phyloP scores from a whole-genome alignment of 2,329 filamentous ascomycete species.

The Penicillium psychrosexuale region DNA sequence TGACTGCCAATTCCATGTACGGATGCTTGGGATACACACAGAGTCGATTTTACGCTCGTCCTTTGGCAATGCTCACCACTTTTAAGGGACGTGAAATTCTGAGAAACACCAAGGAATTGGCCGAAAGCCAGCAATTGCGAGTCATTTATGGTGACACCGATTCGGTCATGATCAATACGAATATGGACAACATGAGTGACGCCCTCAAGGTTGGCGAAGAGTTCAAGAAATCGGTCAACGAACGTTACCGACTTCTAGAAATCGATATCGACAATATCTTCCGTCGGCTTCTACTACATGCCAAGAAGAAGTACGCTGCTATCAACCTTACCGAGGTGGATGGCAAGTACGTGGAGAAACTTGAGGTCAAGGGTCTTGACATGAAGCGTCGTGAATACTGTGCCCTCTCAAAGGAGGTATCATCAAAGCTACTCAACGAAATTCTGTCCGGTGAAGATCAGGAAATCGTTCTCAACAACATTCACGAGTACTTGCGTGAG shows the following conservation, averaged over 20 bases:
- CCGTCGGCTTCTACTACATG: conserved; percentile 84
- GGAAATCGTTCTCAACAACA: conserved; percentile 79
- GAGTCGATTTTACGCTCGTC: conserved; percentile 94
- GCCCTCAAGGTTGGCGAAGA: conserved; percentile 88
- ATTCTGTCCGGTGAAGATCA: conserved; percentile 91
- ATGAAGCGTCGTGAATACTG: conserved; percentile 99
- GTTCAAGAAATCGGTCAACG: conserved; percentile 93
- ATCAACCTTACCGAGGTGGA: conserved; percentile 88
- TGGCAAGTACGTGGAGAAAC: conserved; percentile 86
- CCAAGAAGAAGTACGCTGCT: conserved; percentile 99
- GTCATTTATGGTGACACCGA: conserved; percentile 99
- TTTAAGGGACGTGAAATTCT: conserved; percentile 98
- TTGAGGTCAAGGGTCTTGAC: conserved; percentile 97
- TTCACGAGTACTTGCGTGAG: conserved; percentile 89
- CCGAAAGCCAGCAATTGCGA: conserved; percentile 83
- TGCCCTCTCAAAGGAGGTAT: conserved; percentile 90
- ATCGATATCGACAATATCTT: conserved; percentile 99
- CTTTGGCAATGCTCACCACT: conserved; percentile 90
- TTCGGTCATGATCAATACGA: conserved; percentile 99
- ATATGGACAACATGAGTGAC: conserved; percentile 87
- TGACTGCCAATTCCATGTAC: conserved; percentile 99
- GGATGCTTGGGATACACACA: conserved; percentile 96
- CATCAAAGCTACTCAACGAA: conserved; percentile 83
- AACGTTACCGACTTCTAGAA: conserved; percentile 85
- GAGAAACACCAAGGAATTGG: conserved; percentile 89